phyloP scores from a whole-genome alignment of 306 rosid genomes.

The Prunus persica region DNA sequence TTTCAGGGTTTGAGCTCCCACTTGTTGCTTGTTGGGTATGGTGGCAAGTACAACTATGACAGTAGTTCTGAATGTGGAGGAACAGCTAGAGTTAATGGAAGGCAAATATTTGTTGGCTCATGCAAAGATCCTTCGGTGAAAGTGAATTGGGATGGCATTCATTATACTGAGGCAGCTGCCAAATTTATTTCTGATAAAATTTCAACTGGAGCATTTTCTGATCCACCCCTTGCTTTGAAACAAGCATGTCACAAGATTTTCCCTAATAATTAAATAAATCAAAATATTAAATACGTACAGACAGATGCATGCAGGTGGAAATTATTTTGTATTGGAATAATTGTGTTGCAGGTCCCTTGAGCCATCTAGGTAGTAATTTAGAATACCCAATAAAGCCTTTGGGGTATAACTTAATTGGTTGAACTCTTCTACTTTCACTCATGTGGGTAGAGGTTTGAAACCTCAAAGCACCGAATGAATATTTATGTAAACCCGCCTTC shows the following conservation, averaged over 20 bases:
- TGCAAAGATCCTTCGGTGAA: conserved; percentile 26
- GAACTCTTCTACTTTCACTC: accelerated
- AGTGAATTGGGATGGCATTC: conserved; percentile 54
- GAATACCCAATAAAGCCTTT: too few relatives aligned
- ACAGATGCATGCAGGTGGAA: not conserved
- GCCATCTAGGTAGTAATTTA: too few relatives aligned
- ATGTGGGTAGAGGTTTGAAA: too few relatives aligned
- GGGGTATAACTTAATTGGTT: too few relatives aligned
- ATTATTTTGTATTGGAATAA: not conserved
- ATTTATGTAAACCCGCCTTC: too few relatives aligned
- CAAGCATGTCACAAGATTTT: conserved; percentile 23
- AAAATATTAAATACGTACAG: not conserved
- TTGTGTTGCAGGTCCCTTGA: too few relatives aligned
- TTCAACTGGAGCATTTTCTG: conserved; percentile 42
- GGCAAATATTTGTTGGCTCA: conserved; percentile 32
- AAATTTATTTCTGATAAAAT: conserved; percentile 32
- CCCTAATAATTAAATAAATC: not conserved
- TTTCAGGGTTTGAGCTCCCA: too few relatives aligned
- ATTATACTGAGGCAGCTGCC: conserved; percentile 60
- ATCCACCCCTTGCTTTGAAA: conserved; percentile 41
- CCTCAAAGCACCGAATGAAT: too few relatives aligned
- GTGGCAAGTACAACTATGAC: too few relatives aligned
- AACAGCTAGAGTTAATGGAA: too few relatives aligned
- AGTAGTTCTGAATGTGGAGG: too few relatives aligned
- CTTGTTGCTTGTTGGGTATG: too few relatives aligned